A percentile compares a stretch with the other conserved stretches of the same genome.
Evolutionary conservation across 2,329 filamentous ascomycete species (phyloP).

Genomic region (Periglandula ipomoeae): DNA sequence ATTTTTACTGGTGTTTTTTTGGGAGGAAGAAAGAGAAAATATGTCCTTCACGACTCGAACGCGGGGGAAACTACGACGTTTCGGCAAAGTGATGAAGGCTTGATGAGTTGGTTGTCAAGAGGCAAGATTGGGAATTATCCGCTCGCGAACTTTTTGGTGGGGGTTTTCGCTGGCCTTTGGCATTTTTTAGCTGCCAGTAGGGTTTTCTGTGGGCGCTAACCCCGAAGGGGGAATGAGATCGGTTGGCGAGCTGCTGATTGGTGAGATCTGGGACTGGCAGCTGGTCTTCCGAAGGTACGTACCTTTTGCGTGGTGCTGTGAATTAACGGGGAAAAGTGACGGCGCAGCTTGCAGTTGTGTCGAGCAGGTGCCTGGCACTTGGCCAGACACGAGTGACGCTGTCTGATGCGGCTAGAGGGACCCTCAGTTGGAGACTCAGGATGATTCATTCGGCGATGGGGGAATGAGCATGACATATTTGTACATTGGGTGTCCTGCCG

Average conservation of each 20-base stretch:
- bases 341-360: too few relatives aligned
- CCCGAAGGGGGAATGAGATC: constrained; percentile 3
- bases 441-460: constrained; percentile 13
- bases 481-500: too few relatives aligned
- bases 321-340: too few relatives aligned
- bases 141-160: constrained; percentile 9
- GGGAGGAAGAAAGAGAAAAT: constrained; percentile 5
- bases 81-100: constrained; percentile 74
- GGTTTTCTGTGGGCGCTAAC: constrained; percentile 15
- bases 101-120: neutral
- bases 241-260: constrained; percentile 6
- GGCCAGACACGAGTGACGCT: neutral
- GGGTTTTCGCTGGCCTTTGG: neutral
- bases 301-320: too few relatives aligned
- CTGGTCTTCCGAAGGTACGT: constrained; percentile 9
- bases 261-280: neutral
- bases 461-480: constrained; percentile 1
- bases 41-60: constrained; percentile 76
- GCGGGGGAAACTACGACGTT: constrained; percentile 38
- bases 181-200: constrained; percentile 5
- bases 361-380: too few relatives aligned
- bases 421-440: neutral
- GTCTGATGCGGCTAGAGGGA: neutral
- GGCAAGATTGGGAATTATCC: neutral
- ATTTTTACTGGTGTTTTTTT: constrained; percentile 49